A percentile compares a stretch with the other conserved stretches of the same genome.
Conservation (phyloP, 2,329 filamentous ascomycete genomes). For the Macrophomina tecta region DNA sequence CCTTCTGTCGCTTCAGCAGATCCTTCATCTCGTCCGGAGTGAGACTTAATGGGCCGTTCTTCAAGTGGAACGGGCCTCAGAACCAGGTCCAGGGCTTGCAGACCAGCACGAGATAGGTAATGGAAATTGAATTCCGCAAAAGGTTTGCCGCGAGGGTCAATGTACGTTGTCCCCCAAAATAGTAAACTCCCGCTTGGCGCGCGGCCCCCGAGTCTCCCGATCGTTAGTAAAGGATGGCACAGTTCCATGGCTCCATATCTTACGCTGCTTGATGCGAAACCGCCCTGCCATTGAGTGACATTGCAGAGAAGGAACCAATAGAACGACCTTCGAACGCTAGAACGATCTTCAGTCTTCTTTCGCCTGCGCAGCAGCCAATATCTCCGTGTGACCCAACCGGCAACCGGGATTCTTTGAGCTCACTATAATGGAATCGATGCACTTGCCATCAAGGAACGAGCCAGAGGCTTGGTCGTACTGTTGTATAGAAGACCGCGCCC, state of each 20-base stretch:
- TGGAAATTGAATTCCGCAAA: slow-evolving; percentile 37
- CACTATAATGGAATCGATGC: background rate
- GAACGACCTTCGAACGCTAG: background rate
- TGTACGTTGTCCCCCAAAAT: background rate
- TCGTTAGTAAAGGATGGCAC: no score
- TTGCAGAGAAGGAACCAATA: slow-evolving; percentile 27
- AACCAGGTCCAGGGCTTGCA: slow-evolving; percentile 43
- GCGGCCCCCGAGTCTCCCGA: no score
- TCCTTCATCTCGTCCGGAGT: slow-evolving; percentile 35
- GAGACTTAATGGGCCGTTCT: slow-evolving; percentile 34
- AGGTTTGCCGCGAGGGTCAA: slow-evolving; percentile 31
- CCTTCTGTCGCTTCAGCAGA: slow-evolving; percentile 33
- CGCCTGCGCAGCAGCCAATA: background rate
- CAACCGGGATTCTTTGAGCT: background rate
- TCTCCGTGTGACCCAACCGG: background rate
- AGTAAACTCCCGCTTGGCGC: no score
- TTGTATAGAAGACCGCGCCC: slow-evolving; percentile 20
- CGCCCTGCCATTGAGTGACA: slow-evolving; percentile 34
- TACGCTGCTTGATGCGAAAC: slow-evolving; percentile 35
- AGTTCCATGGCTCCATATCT: background rate
- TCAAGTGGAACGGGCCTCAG: slow-evolving; percentile 37
- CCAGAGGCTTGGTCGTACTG: slow-evolving; percentile 27
- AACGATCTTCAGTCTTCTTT: background rate
- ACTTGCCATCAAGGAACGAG: slow-evolving; percentile 34
- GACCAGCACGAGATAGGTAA: slow-evolving; percentile 37